phyloP scores from a whole-genome alignment of 805 yeast genomes.

The Pichia cabralensis region DNA sequence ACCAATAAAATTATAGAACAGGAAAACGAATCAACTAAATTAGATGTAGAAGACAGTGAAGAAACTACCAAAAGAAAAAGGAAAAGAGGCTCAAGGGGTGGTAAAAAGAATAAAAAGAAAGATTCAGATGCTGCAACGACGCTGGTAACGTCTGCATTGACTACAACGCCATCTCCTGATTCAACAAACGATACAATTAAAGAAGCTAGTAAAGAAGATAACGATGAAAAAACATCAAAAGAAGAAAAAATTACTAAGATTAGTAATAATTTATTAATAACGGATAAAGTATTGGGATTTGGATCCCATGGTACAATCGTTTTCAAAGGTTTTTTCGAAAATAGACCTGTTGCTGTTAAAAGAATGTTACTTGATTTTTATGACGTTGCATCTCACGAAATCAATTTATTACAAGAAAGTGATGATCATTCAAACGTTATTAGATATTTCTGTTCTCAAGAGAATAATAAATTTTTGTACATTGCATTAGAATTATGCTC shows the following conservation, averaged over 20 bases:
- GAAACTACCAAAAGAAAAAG: slow-evolving; percentile 37
- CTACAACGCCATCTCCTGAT: too few species aligned
- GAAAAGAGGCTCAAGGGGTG: slow-evolving; percentile 82
- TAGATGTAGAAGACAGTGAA: slow-evolving; percentile 1
- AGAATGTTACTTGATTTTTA: slow-evolving; percentile 88
- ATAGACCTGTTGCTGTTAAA: slow-evolving; percentile 92
- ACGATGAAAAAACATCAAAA: background rate
- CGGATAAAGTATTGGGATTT: slow-evolving; percentile 77
- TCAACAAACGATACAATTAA: too few species aligned
- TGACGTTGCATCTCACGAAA: slow-evolving; percentile 90
- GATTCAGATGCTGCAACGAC: slow-evolving; percentile 9
- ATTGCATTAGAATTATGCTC: slow-evolving; percentile 90
- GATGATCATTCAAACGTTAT: slow-evolving; percentile 96
- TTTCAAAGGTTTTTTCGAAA: slow-evolving; percentile 80
- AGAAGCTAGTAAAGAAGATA: slow-evolving; percentile 1
- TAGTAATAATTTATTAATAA: slow-evolving; percentile 42
- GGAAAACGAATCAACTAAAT: background rate
- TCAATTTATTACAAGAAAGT: slow-evolving; percentile 77
- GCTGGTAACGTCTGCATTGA: too few species aligned
- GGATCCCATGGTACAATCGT: slow-evolving; percentile 98
- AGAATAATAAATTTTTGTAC: slow-evolving; percentile 76
- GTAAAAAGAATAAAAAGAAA: slow-evolving; percentile 45
- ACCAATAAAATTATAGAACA: slow-evolving; percentile 1
- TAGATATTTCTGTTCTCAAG: slow-evolving; percentile 87
- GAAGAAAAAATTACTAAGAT: slow-evolving; percentile 9